A percentile compares a stretch with the other conserved stretches of the same genome.
These are phyloP conservation scores for Cyclocybe aegerita DNA, from an alignment of 768 basidiomycete genomes.

Conservation along the genomic window DNA sequence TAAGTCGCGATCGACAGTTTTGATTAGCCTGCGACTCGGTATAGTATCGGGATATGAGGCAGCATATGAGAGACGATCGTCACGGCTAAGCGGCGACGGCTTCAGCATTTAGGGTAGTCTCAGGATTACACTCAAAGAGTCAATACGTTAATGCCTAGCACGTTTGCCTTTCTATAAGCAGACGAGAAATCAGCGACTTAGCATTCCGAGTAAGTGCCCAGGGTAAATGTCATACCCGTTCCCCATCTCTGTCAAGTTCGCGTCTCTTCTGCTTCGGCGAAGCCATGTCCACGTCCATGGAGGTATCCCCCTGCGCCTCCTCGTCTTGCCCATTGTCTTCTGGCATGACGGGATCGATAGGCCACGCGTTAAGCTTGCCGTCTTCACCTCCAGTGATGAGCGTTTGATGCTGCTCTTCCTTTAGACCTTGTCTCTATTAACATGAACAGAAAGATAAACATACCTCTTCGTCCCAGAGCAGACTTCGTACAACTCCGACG, in stretches of 20 bases:
- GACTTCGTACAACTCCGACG: conserved; percentile 52
- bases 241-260: conserved; percentile 6
- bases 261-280: conserved; percentile 18
- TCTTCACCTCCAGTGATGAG: conserved; percentile 33
- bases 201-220: too few relatives aligned
- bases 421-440: background rate
- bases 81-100: too few relatives aligned
- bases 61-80: too few relatives aligned
- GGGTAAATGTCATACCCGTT: background rate
- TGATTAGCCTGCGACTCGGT: too few relatives aligned
- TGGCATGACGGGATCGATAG: conserved; percentile 11
- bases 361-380: conserved; percentile 26
- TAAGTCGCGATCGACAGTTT: too few relatives aligned
- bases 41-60: too few relatives aligned
- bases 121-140: too few relatives aligned
- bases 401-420: conserved; percentile 17
- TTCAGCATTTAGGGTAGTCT: too few relatives aligned
- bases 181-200: too few relatives aligned
- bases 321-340: conserved; percentile 11
- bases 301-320: conserved; percentile 7
- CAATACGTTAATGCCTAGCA: too few relatives aligned
- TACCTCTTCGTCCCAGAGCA: conserved; percentile 58
- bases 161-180: too few relatives aligned
- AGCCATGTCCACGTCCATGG: conserved; percentile 16
- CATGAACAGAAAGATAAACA: background rate